A percentile compares a stretch with the other conserved stretches of the same genome.
These are phyloP conservation scores for Cercospora brassicicola DNA, from an alignment of 2,329 filamentous ascomycete genomes.

Conservation along the genomic window DNA sequence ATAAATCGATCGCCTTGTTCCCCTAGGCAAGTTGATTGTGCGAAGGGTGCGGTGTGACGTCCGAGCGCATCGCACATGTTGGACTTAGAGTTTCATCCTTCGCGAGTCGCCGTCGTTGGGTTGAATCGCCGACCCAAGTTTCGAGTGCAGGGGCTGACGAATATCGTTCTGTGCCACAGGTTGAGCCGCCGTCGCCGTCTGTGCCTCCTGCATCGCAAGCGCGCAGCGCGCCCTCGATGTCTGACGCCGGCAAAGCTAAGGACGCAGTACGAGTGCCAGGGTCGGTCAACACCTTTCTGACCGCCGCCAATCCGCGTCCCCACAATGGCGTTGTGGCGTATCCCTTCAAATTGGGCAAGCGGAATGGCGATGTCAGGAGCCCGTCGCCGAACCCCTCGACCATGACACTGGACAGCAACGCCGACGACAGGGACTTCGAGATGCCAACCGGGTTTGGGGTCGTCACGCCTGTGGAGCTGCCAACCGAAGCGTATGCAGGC, in stretches of 20 bases:
- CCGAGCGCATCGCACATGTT: not conserved
- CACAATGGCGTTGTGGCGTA: slow-evolving; percentile 69
- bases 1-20: not conserved
- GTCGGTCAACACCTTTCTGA: slow-evolving; percentile 49
- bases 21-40: not conserved
- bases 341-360: slow-evolving; percentile 62
- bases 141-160: slow-evolving; percentile 12
- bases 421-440: slow-evolving; percentile 2
- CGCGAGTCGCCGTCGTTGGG: slow-evolving; percentile 2
- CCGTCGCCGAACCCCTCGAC: slow-evolving; percentile 29
- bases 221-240: slow-evolving; percentile 12
- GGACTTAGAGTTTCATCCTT: not conserved
- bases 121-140: slow-evolving; percentile 2
- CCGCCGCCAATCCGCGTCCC: slow-evolving; percentile 61
- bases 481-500: slow-evolving; percentile 5
- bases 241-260: slow-evolving; percentile 23
- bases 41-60: slow-evolving; percentile 6
- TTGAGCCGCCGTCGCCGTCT: slow-evolving; percentile 9
- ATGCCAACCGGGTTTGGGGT: slow-evolving; percentile 11
- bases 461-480: slow-evolving; percentile 18
- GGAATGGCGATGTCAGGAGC: slow-evolving; percentile 34
- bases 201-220: not conserved
- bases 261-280: slow-evolving; percentile 30
- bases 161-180: slow-evolving; percentile 5
- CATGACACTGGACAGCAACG: slow-evolving; percentile 31